Conservation (phyloP, 1,284 basidiomycete species). For the Stygiomarasmius scandens region DNA sequence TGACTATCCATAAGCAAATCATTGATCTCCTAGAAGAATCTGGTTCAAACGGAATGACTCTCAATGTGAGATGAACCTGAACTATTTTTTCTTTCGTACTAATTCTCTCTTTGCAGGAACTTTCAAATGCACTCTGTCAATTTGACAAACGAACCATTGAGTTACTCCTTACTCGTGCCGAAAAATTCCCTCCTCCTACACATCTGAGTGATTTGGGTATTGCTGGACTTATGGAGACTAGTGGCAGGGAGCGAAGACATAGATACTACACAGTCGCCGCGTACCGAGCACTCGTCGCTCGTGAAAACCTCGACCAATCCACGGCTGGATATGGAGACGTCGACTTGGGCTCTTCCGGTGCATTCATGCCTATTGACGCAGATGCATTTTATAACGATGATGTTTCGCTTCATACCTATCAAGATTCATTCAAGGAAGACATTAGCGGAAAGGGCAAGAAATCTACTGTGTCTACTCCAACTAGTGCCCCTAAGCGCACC, state of each 20-base stretch:
- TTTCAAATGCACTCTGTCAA: conserved; percentile 62
- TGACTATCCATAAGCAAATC: conserved; percentile 77
- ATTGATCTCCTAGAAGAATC: conserved; percentile 68
- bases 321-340: conserved; percentile 43
- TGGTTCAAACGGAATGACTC: conserved; percentile 67
- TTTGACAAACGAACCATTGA: conserved; percentile 82
- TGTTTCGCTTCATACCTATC: conserved; percentile 42
- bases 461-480: conserved; percentile 26
- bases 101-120: conserved; percentile 50
- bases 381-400: conserved; percentile 57
- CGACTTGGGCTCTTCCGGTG: conserved; percentile 54
- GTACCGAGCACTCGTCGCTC: conserved; percentile 56
- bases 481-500: conserved; percentile 46
- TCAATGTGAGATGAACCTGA: conserved; percentile 51
- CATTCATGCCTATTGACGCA: conserved; percentile 47
- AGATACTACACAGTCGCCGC: conserved; percentile 73
- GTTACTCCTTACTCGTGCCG: conserved; percentile 69
- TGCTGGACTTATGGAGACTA: conserved; percentile 70
- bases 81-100: not conserved
- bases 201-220: conserved; percentile 74
- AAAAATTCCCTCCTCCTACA: conserved; percentile 60
- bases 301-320: conserved; percentile 59
- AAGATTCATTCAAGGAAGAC: conserved; percentile 48
- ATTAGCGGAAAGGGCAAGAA: conserved; percentile 20
- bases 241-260: conserved; percentile 79